phyloP scores from a whole-genome alignment of 164 flowering plant genomes.

The Sextonia rubra region DNA sequence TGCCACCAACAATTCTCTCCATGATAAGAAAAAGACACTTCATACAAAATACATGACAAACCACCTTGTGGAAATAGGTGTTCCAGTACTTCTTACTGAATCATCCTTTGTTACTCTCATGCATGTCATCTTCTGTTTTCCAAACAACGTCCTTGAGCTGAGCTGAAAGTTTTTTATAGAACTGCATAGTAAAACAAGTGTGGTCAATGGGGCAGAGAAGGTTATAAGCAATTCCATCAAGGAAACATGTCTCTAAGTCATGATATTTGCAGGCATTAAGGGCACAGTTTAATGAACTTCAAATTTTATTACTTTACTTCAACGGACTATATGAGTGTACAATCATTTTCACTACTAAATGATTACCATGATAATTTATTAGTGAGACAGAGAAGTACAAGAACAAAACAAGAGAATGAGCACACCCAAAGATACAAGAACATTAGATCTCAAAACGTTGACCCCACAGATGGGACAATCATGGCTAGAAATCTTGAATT shows the following conservation, averaged over 20 bases:
- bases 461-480: no score
- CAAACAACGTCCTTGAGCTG: constrained; percentile 10
- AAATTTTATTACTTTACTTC: no score
- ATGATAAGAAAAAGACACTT: not conserved
- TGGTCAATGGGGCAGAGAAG: not conserved
- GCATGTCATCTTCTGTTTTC: constrained; percentile 10
- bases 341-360: no score
- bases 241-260: not conserved
- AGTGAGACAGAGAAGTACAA: no score
- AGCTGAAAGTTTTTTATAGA: constrained; percentile 6
- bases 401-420: no score
- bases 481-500: no score
- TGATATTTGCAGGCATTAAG: no score
- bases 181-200: not conserved
- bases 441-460: no score
- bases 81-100: not conserved
- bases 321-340: no score
- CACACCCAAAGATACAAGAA: no score
- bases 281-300: no score
- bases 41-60: not conserved
- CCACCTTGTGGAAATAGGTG: not conserved
- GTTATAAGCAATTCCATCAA: not conserved
- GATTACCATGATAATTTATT: no score
- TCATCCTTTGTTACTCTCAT: not conserved
- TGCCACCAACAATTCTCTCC: not conserved